Base-by-base conservation (phyloP, 768 basidiomycete genomes). In the Leccinum sublutescens region DNA sequence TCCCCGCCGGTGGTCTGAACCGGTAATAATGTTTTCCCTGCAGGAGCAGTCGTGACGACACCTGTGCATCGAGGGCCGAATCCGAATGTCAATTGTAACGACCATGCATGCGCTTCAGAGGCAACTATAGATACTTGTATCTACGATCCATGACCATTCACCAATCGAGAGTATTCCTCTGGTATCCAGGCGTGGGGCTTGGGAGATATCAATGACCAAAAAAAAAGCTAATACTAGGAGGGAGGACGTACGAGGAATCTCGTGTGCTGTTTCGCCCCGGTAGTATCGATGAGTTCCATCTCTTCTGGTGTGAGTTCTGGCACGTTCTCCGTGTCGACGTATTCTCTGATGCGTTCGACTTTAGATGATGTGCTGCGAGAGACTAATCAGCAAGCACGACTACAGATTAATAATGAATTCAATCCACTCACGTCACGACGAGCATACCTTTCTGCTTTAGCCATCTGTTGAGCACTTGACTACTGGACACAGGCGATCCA, bases 361-460 rank as follows among this genome's bases (percentile, higher is more conserved):
- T 76, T 76, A 25, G 69, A 66, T 10, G 74, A 71, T 5, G 75
- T 76, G 12, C 76, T 77, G 51, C 15, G 36, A 33, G 14, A 21
- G 12, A 40, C 29, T 21, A 12, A 21, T 59, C 9, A 63, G 53
- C 11, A 50, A 43, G 10, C n/a, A 23, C 12, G 19, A 19, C 27
- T 40, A 2, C 19, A 6, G n/a, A 36, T 45, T 2, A 34, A 52
- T 9, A 33, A 17, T 4, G 14, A 29, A 36, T 10, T 9, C 48
- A 15, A 50, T 43, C 33, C 15, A 38, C 71, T 57, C 62, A 73
- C 73, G 72, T 73, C 10, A 74, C 69, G 9, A 73, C 73, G 29
- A 74, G 62, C 19, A 69, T 56, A 9, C 59, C 66, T 21, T 74
- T 67, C 25, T 75, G 72, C 33, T 68, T 55, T 38, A 70, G 19